Evolutionary conservation across 2,329 filamentous ascomycete genomes (phyloP), one percentile per base, ranked within the genome.

Genomic region (Aspergillus aculeatus): DNA sequence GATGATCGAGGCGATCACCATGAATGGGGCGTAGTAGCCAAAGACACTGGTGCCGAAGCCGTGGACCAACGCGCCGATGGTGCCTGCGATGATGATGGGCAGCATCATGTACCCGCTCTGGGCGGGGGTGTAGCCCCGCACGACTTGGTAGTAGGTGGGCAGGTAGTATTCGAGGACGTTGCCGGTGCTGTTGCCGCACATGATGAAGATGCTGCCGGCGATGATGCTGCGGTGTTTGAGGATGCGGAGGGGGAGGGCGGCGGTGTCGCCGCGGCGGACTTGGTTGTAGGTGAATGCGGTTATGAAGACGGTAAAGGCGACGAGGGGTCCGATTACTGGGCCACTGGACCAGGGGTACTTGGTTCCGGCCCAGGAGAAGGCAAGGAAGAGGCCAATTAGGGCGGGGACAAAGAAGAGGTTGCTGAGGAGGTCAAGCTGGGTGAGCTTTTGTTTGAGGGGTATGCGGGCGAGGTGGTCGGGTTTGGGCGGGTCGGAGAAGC

Each of bases 21-120:
- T 75, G 54, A 73, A 76, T 0, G 73, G 73, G 9, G 69, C 66
- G 59, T 74, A 76, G 62, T 75, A 76, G 5, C 73, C 73, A 9
- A 70, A 55, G 0, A 59, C 58, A 2, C 52, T 65, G n/a, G 67
- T 66, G 7, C 66, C 66, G 19, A 69, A 62, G 16, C 63, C 64
- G 6, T 65, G 59, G 24, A 71, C 53, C 16, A 69, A 59, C 7
- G 64, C 60, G 0, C 67, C 65, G 14, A 68, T 47, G 58, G 66
- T 69, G 53, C 64, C 64, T 21, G 63, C 68, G 5, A 64, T 54
- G 1, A 71, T 56, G 19, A 72, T 66, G 7, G 69, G 69, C n/a
- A 70, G 61, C 65, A 71, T 69, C 50, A 71, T 56, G 38, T 69
- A 69, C 6, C 69, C 67, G 47, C 68, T 69, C 24, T 66, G 62